Percentiles rank a stretch among this genome's conserved stretches.
phyloP scores from a whole-genome alignment of 176 grass and related monocot genomes.

The Thalia dealbata region DNA sequence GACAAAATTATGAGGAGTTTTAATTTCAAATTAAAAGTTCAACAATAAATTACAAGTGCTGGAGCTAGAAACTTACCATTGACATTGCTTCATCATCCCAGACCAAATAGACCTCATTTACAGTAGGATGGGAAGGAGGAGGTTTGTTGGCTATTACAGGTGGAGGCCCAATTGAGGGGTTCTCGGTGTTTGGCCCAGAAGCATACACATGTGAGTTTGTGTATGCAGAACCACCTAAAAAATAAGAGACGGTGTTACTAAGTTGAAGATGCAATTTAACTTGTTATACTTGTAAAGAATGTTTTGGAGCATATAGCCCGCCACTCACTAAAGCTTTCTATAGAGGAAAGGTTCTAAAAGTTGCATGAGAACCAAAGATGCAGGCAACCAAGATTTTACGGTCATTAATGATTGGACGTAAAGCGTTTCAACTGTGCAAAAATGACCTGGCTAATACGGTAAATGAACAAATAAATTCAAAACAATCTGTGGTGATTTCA shows the following conservation, averaged over 20 bases:
- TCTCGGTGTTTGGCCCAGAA: slow-evolving; percentile 49
- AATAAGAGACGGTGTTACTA: not conserved
- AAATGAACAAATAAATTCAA: no score
- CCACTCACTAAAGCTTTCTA: not conserved
- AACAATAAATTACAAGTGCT: slow-evolving; percentile 5
- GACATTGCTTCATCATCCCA: slow-evolving; percentile 99
- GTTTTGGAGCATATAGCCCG: not conserved
- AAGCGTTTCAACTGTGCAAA: no score
- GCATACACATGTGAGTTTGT: slow-evolving; percentile 32
- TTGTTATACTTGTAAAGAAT: not conserved
- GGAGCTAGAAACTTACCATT: slow-evolving; percentile 48
- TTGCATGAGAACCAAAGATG: no score
- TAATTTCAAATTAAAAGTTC: slow-evolving; percentile 8
- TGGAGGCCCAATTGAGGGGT: slow-evolving; percentile 32
- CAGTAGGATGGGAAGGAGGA: slow-evolving; percentile 38
- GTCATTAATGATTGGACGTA: no score
- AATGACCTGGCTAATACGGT: no score
- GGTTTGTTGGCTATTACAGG: slow-evolving; percentile 52
- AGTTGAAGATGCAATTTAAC: not conserved
- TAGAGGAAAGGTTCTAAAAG: not conserved
- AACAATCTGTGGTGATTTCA: no score
- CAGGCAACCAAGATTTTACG: no score
- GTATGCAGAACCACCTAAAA: slow-evolving; percentile 22
- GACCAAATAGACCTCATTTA: slow-evolving; percentile 84
- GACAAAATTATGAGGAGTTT: not conserved